These are phyloP conservation scores for Quercus tomentella DNA, from an alignment of 331 rosid species.

Conservation along the genomic window DNA sequence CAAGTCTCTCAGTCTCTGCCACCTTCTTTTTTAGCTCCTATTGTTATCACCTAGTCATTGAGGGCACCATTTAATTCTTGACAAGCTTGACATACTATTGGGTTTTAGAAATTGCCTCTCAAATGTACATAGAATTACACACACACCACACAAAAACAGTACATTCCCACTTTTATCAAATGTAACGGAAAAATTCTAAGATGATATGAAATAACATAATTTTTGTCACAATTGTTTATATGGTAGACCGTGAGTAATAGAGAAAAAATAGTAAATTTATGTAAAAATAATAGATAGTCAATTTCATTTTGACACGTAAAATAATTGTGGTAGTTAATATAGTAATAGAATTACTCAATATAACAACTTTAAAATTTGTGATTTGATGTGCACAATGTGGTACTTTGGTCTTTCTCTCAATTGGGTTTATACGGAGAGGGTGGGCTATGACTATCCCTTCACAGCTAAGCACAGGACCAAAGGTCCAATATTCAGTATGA, in stretches of 20 bases:
- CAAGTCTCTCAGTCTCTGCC: neutral
- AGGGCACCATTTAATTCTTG: conserved; percentile 4
- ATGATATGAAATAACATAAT: too few relatives aligned
- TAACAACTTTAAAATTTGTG: neutral
- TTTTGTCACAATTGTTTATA: too few relatives aligned
- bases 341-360: too few relatives aligned
- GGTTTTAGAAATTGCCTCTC: neutral
- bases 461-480: conserved; percentile 29
- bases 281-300: accelerated
- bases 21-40: neutral
- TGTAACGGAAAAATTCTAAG: too few relatives aligned
- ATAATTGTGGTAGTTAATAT: too few relatives aligned
- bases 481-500: conserved; percentile 8
- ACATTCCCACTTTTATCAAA: too few relatives aligned
- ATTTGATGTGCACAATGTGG: neutral
- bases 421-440: conserved; percentile 2
- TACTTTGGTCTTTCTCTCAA: conserved; percentile 11
- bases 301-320: accelerated
- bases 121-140: neutral
- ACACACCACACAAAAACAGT: neutral
- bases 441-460: conserved; percentile 6
- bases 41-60: neutral
- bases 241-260: accelerated
- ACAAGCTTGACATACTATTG: neutral
- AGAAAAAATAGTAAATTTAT: accelerated